Percentiles rank a stretch among this genome's conserved stretches.
Conservation (phyloP, 2,329 filamentous ascomycete genomes). For the Dendryphion nanum region DNA sequence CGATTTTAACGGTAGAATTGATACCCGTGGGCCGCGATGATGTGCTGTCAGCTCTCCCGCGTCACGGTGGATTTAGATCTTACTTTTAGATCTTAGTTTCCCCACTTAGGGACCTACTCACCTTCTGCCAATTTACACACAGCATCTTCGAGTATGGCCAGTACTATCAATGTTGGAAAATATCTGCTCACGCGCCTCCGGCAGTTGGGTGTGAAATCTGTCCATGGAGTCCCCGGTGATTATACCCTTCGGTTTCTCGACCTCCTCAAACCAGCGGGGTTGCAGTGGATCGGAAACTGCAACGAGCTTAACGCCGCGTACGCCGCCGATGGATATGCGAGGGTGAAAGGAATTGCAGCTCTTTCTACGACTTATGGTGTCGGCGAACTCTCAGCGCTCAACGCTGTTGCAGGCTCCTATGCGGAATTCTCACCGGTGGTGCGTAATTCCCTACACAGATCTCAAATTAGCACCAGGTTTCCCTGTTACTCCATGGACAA, state of each 20-base stretch:
- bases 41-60: too few relatives aligned
- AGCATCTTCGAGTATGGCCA: too few relatives aligned
- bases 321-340: slow-evolving; percentile 58
- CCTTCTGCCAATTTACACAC: too few relatives aligned
- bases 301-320: slow-evolving; percentile 61
- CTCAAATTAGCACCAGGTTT: too few relatives aligned
- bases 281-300: slow-evolving; percentile 51
- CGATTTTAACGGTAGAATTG: too few relatives aligned
- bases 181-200: slow-evolving; percentile 40
- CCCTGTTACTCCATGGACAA: too few relatives aligned
- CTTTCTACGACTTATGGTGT: slow-evolving; percentile 59
- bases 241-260: slow-evolving; percentile 49
- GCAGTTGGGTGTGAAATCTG: slow-evolving; percentile 34
- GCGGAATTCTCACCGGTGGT: too few relatives aligned
- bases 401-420: slow-evolving; percentile 45
- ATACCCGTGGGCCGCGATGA: too few relatives aligned
- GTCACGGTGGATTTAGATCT: too few relatives aligned
- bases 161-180: slow-evolving; percentile 22
- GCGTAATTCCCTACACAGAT: too few relatives aligned
- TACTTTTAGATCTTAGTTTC: too few relatives aligned
- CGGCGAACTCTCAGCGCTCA: slow-evolving; percentile 49
- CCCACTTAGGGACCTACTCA: too few relatives aligned
- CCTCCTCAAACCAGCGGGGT: slow-evolving; percentile 38
- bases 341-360: slow-evolving; percentile 52
- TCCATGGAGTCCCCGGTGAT: slow-evolving; percentile 44